A percentile compares a stretch with the other conserved stretches of the same genome.
These are phyloP conservation scores for Russula foetens DNA, from an alignment of 768 basidiomycete genomes.

Conservation along the genomic window DNA sequence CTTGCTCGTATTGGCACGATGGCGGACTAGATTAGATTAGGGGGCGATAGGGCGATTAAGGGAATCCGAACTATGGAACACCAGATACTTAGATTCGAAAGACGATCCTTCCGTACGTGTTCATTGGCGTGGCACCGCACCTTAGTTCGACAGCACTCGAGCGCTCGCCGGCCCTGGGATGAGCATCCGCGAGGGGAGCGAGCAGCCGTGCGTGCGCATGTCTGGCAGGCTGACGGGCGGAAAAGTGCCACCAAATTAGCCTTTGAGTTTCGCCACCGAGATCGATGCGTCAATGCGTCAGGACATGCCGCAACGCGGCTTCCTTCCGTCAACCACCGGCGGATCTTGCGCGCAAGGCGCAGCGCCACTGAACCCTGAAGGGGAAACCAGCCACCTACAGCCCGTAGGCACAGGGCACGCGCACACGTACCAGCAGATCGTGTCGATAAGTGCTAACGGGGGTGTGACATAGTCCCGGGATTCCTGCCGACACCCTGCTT, in stretches of 20 bases:
- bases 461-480: constrained; percentile 9
- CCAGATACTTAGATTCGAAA: neutral
- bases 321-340: constrained; percentile 7
- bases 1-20: constrained; percentile 7
- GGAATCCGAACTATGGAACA: neutral
- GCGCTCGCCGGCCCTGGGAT: neutral
- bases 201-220: neutral
- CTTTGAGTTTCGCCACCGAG: constrained; percentile 1
- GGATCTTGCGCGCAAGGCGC: constrained; percentile 11
- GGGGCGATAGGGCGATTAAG: neutral
- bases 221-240: neutral
- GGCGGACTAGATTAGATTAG: constrained; percentile 8
- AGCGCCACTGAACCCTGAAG: constrained; percentile 13
- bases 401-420: neutral
- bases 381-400: constrained; percentile 3
- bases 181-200: neutral
- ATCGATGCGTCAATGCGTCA: neutral
- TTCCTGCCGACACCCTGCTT: neutral
- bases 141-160: neutral
- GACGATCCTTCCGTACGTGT: neutral
- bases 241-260: constrained; percentile 2
- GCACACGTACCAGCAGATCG: constrained; percentile 16
- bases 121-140: too few relatives aligned
- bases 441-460: constrained; percentile 4
- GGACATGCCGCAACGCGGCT: neutral